These are phyloP conservation scores for Prasinococcaceae sp. DNA, from an alignment of 139 green algal species.

Conservation along the genomic window DNA sequence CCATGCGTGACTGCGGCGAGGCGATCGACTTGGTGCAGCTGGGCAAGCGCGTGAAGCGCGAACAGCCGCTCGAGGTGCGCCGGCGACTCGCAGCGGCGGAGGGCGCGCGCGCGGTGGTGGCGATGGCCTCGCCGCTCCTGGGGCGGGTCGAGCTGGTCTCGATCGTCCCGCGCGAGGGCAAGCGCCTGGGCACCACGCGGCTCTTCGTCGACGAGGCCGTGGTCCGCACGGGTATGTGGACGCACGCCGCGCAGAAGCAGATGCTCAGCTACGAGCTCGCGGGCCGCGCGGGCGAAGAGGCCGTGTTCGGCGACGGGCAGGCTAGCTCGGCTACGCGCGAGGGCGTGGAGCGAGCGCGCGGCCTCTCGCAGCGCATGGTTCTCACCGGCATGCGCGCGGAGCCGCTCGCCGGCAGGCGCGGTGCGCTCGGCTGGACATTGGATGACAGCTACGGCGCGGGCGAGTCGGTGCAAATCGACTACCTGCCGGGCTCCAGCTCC, in stretches of 20 bases:
- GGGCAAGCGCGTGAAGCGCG: neutral
- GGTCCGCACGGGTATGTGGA: neutral
- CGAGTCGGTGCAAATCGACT: neutral
- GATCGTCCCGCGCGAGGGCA: slow-evolving; percentile 71
- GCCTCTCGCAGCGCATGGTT: neutral
- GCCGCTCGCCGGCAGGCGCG: neutral
- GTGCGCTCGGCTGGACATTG: neutral
- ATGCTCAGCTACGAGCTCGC: slow-evolving; percentile 56
- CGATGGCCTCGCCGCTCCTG: neutral
- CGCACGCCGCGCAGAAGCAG: neutral
- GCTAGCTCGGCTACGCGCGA: slow-evolving; percentile 58
- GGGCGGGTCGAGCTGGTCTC: neutral
- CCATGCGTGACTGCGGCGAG: slow-evolving; percentile 64
- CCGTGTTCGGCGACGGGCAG: slow-evolving; percentile 80
- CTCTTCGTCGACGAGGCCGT: slow-evolving; percentile 36
- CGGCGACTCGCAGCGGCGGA: neutral
- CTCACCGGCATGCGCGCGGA: neutral
- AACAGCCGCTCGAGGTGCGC: neutral
- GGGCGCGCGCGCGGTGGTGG: neutral
- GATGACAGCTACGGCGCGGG: neutral
- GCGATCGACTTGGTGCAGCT: slow-evolving; percentile 49
- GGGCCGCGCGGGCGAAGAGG: slow-evolving; percentile 83
- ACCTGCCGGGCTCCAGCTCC: neutral
- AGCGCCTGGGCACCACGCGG: slow-evolving; percentile 78
- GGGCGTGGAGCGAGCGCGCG: slow-evolving; percentile 36